Evolutionary conservation across 2,329 filamentous ascomycete species (phyloP).

Genomic region (Aspergillus pseudonomiae): DNA sequence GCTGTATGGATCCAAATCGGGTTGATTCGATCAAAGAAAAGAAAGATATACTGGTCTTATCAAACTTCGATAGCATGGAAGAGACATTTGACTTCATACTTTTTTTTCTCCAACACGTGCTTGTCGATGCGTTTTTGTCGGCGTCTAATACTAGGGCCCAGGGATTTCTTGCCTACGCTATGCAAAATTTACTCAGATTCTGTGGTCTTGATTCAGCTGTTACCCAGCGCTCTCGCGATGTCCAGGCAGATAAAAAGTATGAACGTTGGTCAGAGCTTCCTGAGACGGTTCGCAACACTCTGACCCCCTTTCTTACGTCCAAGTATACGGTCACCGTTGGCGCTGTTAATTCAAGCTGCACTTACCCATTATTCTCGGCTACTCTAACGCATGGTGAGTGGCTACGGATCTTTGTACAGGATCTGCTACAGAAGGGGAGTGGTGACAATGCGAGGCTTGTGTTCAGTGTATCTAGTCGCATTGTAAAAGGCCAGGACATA

Average conservation of each 20-base stretch:
- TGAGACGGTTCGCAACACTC: conserved; percentile 73
- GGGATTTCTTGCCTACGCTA: conserved; percentile 88
- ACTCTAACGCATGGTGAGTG: conserved; percentile 74
- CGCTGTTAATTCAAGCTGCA: conserved; percentile 54
- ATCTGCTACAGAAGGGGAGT: conserved; percentile 78
- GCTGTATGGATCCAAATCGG: conserved; percentile 87
- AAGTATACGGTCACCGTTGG: conserved; percentile 74
- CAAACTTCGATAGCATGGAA: conserved; percentile 77
- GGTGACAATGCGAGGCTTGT: conserved; percentile 74
- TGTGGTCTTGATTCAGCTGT: conserved; percentile 70
- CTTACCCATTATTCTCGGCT: conserved; percentile 77
- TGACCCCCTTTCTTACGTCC: conserved; percentile 87
- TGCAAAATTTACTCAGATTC: conserved; percentile 85
- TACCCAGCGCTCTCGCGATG: conserved; percentile 54
- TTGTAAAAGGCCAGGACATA: conserved; percentile 83
- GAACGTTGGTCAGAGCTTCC: conserved; percentile 78
- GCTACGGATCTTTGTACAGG: conserved; percentile 78
- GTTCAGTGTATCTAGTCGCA: conserved; percentile 78
- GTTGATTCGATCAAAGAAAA: conserved; percentile 79
- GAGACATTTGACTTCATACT: conserved; percentile 86
- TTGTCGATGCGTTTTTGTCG: conserved; percentile 90
- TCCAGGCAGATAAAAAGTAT: conserved; percentile 64
- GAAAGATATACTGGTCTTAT: conserved; percentile 79
- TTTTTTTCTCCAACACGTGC: conserved; percentile 80
- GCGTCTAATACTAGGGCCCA: conserved; percentile 85